These are phyloP conservation scores for Penicillium sclerotiorum DNA, from an alignment of 2,329 filamentous ascomycete species.

Conservation along the genomic window DNA sequence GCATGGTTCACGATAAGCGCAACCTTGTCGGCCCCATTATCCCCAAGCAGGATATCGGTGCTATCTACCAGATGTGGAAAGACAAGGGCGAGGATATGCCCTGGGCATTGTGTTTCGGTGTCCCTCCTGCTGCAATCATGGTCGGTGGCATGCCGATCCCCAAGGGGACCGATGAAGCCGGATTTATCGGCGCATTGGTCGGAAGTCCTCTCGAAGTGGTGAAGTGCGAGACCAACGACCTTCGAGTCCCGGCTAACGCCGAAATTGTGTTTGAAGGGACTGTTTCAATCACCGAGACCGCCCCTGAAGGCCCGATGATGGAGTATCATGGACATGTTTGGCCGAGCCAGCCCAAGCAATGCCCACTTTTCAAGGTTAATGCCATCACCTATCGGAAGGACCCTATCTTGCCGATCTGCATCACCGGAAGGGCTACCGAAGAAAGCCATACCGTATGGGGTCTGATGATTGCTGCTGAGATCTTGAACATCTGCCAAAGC, in stretches of 20 bases:
- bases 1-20: constrained; percentile 19
- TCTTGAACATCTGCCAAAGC: constrained; percentile 20
- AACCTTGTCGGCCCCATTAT: constrained; percentile 20
- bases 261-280: constrained; percentile 58
- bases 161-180: constrained; percentile 52
- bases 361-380: constrained; percentile 22
- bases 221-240: constrained; percentile 50
- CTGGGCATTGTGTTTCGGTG: constrained; percentile 23
- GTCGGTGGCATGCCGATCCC: constrained; percentile 50
- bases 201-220: constrained; percentile 20
- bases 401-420: constrained; percentile 20
- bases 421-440: constrained; percentile 19
- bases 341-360: constrained; percentile 9
- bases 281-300: constrained; percentile 43
- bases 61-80: constrained; percentile 24
- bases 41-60: constrained; percentile 23
- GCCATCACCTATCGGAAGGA: constrained; percentile 21
- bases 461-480: constrained; percentile 18
- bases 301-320: constrained; percentile 23
- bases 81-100: constrained; percentile 23
- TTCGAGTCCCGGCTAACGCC: constrained; percentile 52
- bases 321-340: constrained; percentile 26
- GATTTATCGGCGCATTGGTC: constrained; percentile 44
- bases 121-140: constrained; percentile 23
- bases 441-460: constrained; percentile 25